phyloP scores from a whole-genome alignment of 2,329 filamentous ascomycete species.

The Neospermospora avenae region DNA sequence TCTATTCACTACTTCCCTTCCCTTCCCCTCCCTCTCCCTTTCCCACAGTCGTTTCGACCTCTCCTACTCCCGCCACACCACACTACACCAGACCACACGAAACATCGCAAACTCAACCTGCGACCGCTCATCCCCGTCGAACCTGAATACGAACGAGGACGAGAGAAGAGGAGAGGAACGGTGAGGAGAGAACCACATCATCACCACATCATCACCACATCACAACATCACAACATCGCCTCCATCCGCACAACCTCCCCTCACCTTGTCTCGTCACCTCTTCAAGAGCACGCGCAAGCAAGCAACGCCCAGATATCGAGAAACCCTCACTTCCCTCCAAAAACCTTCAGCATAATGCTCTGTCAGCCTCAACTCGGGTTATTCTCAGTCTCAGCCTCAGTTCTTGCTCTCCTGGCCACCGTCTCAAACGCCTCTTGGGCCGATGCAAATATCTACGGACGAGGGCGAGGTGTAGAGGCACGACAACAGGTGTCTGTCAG shows the following conservation, averaged over 20 bases:
- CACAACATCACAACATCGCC: neutral
- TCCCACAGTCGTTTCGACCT: constrained; percentile 2
- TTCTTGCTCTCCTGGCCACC: constrained; percentile 26
- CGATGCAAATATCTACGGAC: constrained; percentile 18
- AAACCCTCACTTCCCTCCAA: no score
- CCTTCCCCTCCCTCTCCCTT: neutral
- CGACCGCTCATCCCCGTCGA: constrained; percentile 1
- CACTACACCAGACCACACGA: neutral
- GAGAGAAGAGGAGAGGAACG: no score
- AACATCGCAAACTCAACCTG: neutral
- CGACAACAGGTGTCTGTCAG: neutral
- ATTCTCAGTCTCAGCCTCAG: constrained; percentile 22
- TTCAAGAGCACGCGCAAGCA: no score
- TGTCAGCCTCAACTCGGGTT: constrained; percentile 22
- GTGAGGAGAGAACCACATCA: neutral
- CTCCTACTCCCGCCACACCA: neutral
- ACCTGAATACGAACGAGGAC: neutral
- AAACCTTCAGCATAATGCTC: no score
- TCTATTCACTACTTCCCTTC: no score
- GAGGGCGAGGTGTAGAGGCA: constrained; percentile 6
- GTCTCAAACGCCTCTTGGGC: constrained; percentile 27
- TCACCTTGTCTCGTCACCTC: neutral
- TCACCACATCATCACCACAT: neutral
- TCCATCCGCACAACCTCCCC: neutral
- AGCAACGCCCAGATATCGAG: neutral